These are phyloP conservation scores for Neofusicoccum sp. DNA, from an alignment of 2,329 filamentous ascomycete genomes.

Conservation along the genomic window DNA sequence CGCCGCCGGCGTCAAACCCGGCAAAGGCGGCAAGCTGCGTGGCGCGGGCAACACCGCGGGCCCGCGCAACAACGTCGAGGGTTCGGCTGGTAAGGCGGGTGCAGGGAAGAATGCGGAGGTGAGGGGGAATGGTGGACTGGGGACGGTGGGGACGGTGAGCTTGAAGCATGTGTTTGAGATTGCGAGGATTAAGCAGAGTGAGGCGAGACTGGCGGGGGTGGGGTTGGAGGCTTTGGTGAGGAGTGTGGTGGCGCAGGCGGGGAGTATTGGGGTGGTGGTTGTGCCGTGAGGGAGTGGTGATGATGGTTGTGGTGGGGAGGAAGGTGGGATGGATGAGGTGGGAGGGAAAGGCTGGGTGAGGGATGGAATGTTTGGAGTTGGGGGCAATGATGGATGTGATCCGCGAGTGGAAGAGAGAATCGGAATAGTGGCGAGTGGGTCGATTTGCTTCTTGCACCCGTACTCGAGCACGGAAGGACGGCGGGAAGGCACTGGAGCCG, in stretches of 20 bases:
- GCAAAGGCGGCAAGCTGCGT: constrained; percentile 73
- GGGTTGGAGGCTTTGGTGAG: constrained; percentile 79
- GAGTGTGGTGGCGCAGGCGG: constrained; percentile 65
- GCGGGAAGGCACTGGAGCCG: no score
- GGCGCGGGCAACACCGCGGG: constrained; percentile 65
- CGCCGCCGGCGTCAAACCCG: constrained; percentile 72
- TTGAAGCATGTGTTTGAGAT: constrained; percentile 98
- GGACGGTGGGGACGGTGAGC: constrained; percentile 81
- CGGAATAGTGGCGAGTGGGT: no score
- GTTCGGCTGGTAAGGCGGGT: constrained; percentile 38
- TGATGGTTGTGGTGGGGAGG: neutral
- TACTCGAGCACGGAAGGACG: no score
- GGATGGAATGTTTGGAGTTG: no score
- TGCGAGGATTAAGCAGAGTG: constrained; percentile 82
- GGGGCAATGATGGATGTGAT: no score
- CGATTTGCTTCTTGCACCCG: no score
- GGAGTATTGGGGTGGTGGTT: constrained; percentile 52
- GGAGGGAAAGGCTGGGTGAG: neutral
- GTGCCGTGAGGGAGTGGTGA: constrained; percentile 42
- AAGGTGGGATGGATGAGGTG: neutral
- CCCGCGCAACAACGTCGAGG: constrained; percentile 44
- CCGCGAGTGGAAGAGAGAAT: no score
- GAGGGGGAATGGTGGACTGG: constrained; percentile 65
- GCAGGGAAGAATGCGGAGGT: constrained; percentile 35
- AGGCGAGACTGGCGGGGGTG: constrained; percentile 62